These are phyloP conservation scores for Sugiyamaella chiloensis DNA, from an alignment of 805 yeast species.

Conservation along the genomic window DNA sequence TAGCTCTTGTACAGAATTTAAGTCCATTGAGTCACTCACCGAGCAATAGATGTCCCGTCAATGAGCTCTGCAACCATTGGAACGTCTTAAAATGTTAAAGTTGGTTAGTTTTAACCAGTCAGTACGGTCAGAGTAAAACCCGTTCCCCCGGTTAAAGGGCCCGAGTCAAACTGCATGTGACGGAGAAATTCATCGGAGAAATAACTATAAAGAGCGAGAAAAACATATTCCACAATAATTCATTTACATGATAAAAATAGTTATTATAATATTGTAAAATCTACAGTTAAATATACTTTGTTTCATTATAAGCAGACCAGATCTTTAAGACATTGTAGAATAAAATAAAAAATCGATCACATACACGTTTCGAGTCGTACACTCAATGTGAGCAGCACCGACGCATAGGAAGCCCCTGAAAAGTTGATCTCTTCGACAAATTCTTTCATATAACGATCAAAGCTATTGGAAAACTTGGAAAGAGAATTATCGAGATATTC, in stretches of 20 bases:
- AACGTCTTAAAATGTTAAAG: slow-evolving; percentile 1
- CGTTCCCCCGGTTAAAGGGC: slow-evolving; percentile 7
- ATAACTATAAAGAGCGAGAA: no score
- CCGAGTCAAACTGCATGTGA: slow-evolving; percentile 4
- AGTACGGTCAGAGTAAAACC: not conserved
- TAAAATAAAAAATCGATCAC: not conserved
- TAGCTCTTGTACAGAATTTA: not conserved
- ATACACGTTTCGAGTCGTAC: slow-evolving; percentile 35
- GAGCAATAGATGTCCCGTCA: slow-evolving; percentile 61
- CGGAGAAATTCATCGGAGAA: no score
- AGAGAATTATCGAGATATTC: slow-evolving; percentile 29
- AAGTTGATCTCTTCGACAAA: slow-evolving; percentile 42
- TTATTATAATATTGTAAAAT: no score
- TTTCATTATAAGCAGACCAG: no score
- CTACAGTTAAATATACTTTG: no score
- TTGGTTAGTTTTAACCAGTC: not conserved
- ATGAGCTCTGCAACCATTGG: slow-evolving; percentile 35
- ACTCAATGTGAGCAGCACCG: slow-evolving; percentile 40
- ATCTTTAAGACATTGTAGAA: no score
- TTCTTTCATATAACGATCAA: slow-evolving; percentile 41
- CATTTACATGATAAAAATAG: no score
- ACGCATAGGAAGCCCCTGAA: slow-evolving; percentile 45
- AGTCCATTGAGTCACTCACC: slow-evolving; percentile 29
- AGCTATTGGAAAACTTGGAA: slow-evolving; percentile 34
- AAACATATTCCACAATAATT: no score